A percentile compares a stretch with the other conserved stretches of the same genome.
Conservation (phyloP, 345 rosid genomes). For the Diplotaxis tenuifolia region DNA sequence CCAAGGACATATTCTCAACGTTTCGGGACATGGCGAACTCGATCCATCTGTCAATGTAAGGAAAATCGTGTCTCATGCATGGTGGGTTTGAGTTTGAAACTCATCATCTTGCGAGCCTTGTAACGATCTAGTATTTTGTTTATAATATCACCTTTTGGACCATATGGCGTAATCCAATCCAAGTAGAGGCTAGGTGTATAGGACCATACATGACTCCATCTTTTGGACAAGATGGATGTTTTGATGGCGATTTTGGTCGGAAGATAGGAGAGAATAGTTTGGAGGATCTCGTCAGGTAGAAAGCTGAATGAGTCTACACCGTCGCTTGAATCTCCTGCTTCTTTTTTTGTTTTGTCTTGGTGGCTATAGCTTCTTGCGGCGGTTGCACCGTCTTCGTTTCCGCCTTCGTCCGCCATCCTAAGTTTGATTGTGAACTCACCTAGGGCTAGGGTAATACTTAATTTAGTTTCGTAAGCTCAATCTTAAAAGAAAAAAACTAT, state of each 20-base stretch:
- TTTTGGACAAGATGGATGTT: conserved; percentile 21
- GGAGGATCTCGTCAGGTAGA: conserved; percentile 1
- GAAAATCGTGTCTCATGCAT: rapidly evolving
- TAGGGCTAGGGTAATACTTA: not conserved
- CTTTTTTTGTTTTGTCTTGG: not conserved
- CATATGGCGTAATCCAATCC: not conserved
- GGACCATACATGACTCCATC: conserved; percentile 26
- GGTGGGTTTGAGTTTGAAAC: not conserved
- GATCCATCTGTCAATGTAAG: not conserved
- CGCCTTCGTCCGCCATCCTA: not conserved
- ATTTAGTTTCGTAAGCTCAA: not conserved
- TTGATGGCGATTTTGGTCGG: not conserved
- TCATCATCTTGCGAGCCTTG: conserved; percentile 2
- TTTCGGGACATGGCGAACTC: conserved; percentile 17
- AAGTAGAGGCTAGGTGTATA: conserved; percentile 14
- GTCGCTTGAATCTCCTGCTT: not conserved
- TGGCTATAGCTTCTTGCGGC: not conserved
- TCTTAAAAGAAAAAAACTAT: not conserved
- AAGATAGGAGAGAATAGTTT: not conserved
- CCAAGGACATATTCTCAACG: not conserved
- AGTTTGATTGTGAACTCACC: not conserved
- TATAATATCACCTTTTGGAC: not conserved
- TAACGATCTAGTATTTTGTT: conserved; percentile 8
- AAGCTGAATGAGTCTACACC: not conserved
- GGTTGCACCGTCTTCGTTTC: not conserved